These are phyloP conservation scores for Viridothelium virens DNA, from an alignment of 495 filamentous ascomycete species.

Conservation along the genomic window DNA sequence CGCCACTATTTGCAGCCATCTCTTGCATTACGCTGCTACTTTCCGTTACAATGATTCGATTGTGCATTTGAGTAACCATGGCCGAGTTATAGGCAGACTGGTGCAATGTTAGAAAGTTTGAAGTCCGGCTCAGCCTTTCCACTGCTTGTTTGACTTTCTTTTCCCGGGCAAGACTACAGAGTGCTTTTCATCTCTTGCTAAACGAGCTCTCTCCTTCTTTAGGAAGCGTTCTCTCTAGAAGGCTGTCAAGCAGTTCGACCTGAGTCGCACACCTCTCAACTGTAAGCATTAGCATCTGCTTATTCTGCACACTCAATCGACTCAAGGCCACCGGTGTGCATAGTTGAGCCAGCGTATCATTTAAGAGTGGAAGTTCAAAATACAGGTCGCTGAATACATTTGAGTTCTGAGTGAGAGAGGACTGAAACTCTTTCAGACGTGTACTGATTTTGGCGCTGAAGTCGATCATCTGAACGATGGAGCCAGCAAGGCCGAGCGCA, in stretches of 20 bases:
- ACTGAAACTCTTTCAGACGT: neutral
- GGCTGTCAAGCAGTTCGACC: neutral
- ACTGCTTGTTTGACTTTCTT: neutral
- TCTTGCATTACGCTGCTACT: neutral
- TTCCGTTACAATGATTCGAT: neutral
- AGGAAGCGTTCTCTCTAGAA: neutral
- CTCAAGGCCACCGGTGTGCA: neutral
- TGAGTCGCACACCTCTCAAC: neutral
- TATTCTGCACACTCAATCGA: neutral
- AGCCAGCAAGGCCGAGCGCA: neutral
- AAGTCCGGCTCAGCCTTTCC: neutral
- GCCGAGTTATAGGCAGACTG: neutral
- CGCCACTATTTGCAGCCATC: neutral
- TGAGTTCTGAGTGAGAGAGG: neutral
- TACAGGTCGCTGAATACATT: neutral
- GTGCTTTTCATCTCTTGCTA: neutral
- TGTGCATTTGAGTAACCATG: neutral
- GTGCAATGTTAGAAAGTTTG: neutral
- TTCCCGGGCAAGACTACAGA: neutral
- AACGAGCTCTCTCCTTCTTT: neutral
- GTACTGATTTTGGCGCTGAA: neutral
- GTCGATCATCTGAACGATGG: slow-evolving; percentile 1
- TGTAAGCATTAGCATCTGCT: neutral
- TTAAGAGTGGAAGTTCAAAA: neutral
- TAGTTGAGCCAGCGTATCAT: neutral